These are phyloP conservation scores for Colletotrichum spaethianum DNA, from an alignment of 2,329 filamentous ascomycete species.

Conservation along the genomic window DNA sequence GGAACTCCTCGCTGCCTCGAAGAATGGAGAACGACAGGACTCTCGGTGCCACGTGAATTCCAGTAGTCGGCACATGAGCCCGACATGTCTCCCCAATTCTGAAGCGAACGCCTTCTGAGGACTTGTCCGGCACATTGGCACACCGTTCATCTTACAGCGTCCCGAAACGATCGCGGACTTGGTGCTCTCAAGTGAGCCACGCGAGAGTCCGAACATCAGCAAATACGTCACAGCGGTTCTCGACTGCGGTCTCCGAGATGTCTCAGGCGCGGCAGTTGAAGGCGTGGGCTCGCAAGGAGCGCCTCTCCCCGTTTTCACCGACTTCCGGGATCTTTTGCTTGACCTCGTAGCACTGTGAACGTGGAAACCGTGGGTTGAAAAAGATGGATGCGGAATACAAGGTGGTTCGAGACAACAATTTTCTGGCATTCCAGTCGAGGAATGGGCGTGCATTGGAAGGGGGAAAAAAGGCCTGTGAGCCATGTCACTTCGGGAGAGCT, in stretches of 20 bases:
- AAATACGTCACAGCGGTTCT: background rate
- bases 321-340: background rate
- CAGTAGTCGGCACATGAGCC: background rate
- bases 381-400: conserved; percentile 1
- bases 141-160: background rate
- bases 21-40: background rate
- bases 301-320: background rate
- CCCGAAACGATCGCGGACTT: background rate
- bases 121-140: background rate
- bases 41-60: background rate
- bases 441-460: background rate
- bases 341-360: background rate
- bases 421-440: background rate
- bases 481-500: background rate
- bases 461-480: background rate
- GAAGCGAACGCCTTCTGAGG: background rate
- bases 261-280: conserved; percentile 1
- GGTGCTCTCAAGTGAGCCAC: too few relatives aligned
- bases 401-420: background rate
- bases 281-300: background rate
- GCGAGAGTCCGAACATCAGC: background rate
- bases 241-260: conserved; percentile 5
- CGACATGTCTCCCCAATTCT: background rate
- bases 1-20: background rate
- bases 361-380: background rate